Evolutionary conservation across 2,329 filamentous ascomycete genomes (phyloP).

Genomic region (Cryphonectria radicalis): DNA sequence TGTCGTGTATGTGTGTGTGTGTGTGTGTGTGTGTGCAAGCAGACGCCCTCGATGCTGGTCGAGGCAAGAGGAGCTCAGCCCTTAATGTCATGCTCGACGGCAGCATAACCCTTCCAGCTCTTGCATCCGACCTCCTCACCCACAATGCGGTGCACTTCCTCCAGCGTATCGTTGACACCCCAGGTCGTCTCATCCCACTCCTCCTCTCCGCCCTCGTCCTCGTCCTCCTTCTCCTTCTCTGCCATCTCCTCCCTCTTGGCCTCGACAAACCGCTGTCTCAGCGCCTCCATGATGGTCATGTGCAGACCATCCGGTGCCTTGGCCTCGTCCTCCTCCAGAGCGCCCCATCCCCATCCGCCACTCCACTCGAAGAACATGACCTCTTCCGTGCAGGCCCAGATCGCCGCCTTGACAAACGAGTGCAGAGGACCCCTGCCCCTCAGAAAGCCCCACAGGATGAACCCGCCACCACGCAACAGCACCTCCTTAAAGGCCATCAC

Average conservation of each 20-base stretch:
- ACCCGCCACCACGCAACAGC: constrained; percentile 23
- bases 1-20: too few relatives aligned
- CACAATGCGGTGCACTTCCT: constrained; percentile 17
- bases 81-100: not conserved
- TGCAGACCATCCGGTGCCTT: constrained; percentile 18
- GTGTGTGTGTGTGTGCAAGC: too few relatives aligned
- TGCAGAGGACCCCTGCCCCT: constrained; percentile 14
- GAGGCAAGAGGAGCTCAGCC: not conserved
- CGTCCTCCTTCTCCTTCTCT: not conserved
- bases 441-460: constrained; percentile 26
- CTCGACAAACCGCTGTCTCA: constrained; percentile 15
- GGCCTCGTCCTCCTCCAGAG: not conserved
- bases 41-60: not conserved
- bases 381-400: constrained; percentile 12
- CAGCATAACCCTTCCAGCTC: constrained; percentile 22
- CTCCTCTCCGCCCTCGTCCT: not conserved
- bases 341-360: not conserved
- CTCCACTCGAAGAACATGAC: constrained; percentile 19
- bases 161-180: not conserved
- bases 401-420: not conserved
- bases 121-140: constrained; percentile 20
- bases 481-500: constrained; percentile 26
- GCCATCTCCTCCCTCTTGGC: constrained; percentile 1
- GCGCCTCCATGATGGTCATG: constrained; percentile 21
- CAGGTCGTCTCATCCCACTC: constrained; percentile 9